These are phyloP conservation scores for Cladophialophora immunda DNA, from an alignment of 2,329 filamentous ascomycete species.

Conservation along the genomic window DNA sequence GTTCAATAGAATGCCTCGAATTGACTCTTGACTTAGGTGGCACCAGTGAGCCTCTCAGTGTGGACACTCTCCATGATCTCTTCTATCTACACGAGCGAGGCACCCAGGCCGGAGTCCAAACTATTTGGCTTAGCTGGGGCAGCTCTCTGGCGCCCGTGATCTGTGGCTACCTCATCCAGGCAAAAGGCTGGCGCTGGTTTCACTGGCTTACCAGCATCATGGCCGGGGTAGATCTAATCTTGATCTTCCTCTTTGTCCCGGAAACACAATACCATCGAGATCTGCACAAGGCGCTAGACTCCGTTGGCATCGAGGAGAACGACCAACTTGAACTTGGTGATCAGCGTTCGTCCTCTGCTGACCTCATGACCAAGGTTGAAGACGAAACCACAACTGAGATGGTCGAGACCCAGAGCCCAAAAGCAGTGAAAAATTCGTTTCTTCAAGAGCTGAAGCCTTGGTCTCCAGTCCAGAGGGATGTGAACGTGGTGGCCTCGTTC, in stretches of 20 bases:
- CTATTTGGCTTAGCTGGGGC: slow-evolving; percentile 36
- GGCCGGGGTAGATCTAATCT: slow-evolving; percentile 44
- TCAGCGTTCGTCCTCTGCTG: neutral
- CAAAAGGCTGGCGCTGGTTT: slow-evolving; percentile 50
- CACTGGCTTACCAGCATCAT: slow-evolving; percentile 49
- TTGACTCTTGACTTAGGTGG: neutral
- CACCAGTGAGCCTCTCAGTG: slow-evolving; percentile 53
- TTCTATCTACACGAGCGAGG: slow-evolving; percentile 67
- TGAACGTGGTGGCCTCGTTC: slow-evolving; percentile 1
- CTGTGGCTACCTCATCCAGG: slow-evolving; percentile 46
- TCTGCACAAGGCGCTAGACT: slow-evolving; percentile 21
- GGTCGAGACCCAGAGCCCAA: slow-evolving; percentile 1
- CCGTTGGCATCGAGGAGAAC: neutral
- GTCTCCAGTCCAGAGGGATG: slow-evolving; percentile 5
- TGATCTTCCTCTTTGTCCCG: slow-evolving; percentile 47
- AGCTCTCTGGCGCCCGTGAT: slow-evolving; percentile 34
- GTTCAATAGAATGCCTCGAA: too few species aligned
- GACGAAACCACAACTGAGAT: neutral
- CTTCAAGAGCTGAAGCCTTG: neutral
- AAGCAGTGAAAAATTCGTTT: neutral
- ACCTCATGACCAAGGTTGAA: neutral
- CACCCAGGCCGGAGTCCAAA: slow-evolving; percentile 43
- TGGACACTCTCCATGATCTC: slow-evolving; percentile 63
- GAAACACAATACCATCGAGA: slow-evolving; percentile 47
- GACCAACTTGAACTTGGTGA: neutral